Evolutionary conservation across 2,329 filamentous ascomycete genomes (phyloP).

Genomic region (Sordariomycetes sp.): DNA sequence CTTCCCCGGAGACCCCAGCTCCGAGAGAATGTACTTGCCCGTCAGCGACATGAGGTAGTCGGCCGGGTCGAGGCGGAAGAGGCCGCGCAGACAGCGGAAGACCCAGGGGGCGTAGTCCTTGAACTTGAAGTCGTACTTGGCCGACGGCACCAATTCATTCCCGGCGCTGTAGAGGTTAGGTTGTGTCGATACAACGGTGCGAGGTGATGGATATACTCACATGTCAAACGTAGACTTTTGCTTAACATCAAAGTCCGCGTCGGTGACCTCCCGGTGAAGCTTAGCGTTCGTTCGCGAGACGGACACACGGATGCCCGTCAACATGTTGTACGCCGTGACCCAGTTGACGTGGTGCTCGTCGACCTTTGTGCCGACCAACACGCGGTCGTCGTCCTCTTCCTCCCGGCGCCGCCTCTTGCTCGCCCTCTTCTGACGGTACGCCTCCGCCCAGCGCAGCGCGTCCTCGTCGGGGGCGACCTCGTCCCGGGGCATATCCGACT

Average conservation of each 20-base stretch:
- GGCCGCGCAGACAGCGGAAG: conserved; percentile 78
- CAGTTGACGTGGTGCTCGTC: conserved; percentile 96
- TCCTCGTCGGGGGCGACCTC: conserved; percentile 82
- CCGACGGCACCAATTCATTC: conserved; percentile 92
- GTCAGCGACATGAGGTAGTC: conserved; percentile 98
- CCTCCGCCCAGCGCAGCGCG: conserved; percentile 82
- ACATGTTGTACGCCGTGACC: conserved; percentile 98
- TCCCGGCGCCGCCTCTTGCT: conserved; percentile 75
- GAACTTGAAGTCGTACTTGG: conserved; percentile 99
- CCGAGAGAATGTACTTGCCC: conserved; percentile 96
- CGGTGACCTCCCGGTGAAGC: conserved; percentile 77
- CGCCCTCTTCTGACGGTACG: conserved; percentile 80
- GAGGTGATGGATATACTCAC: conserved; percentile 34
- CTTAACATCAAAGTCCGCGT: conserved; percentile 84
- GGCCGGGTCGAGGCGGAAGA: conserved; percentile 86
- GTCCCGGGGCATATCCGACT: conserved; percentile 73
- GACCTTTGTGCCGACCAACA: conserved; percentile 92
- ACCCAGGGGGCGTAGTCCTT: conserved; percentile 99
- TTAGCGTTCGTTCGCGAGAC: conserved; percentile 96
- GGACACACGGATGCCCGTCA: conserved; percentile 94
- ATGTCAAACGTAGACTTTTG: conserved; percentile 99
- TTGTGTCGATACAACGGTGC: conserved; percentile 2
- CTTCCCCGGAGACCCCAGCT: conserved; percentile 92
- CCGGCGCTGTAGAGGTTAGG: conserved; percentile 55
- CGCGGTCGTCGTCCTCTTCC: conserved; percentile 82